Evolutionary conservation across 306 rosid genomes (phyloP).

Genomic region (Clitoria ternatea): DNA sequence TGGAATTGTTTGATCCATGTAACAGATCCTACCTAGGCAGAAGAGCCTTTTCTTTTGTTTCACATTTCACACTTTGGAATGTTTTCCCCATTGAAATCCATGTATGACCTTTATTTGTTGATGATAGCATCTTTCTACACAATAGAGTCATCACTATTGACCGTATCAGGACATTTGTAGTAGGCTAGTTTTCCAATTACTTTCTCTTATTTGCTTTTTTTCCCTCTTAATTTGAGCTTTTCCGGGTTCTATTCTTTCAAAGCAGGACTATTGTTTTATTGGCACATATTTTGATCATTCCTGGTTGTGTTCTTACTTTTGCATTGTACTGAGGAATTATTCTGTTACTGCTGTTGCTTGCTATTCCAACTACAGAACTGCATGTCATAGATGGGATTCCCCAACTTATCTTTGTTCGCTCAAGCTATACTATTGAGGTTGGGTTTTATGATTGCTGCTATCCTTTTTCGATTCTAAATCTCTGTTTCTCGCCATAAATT

Average conservation of each 20-base stretch:
- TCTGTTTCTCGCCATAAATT: background rate
- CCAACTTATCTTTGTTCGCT: constrained; percentile 82
- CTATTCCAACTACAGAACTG: constrained; percentile 56
- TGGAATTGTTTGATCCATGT: background rate
- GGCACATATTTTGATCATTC: background rate
- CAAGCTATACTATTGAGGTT: constrained; percentile 96
- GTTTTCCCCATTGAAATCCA: background rate
- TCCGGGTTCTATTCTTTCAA: background rate
- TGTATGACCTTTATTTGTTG: background rate
- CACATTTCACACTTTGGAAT: background rate
- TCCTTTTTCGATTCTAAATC: constrained; percentile 7
- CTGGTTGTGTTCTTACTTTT: constrained; percentile 6
- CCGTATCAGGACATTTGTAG: background rate
- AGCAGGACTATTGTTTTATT: background rate
- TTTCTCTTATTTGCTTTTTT: background rate
- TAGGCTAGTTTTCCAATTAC: background rate
- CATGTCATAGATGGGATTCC: constrained; percentile 96
- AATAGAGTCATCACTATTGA: background rate
- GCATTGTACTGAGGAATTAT: constrained; percentile 17
- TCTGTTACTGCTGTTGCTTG: constrained; percentile 27
- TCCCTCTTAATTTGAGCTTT: background rate
- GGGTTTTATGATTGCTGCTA: constrained; percentile 22
- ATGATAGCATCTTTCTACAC: background rate
- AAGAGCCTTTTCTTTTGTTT: background rate
- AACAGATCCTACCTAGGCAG: background rate